Evolutionary conservation across 345 rosid species (phyloP), one percentile per base, ranked within the genome.

Genomic region (Brassica nigra): DNA sequence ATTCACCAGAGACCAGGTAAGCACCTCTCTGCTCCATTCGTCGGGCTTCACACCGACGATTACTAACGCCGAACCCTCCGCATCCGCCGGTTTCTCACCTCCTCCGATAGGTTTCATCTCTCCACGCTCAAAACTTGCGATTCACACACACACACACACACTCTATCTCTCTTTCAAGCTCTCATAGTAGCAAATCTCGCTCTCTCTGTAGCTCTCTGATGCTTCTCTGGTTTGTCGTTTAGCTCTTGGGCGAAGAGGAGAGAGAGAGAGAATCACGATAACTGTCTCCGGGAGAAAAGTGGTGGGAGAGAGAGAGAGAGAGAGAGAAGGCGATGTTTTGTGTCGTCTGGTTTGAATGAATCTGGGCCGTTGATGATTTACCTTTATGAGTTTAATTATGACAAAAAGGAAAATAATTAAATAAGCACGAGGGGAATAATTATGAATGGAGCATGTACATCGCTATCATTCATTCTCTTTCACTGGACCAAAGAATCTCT

Each of bases 1-100:
- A 84, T 91, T 92, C 76, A 95, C 94, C 12, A 95, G 80, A 1
- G 96, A 85, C 99, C 98, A 95, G 0, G 98, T 91, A 55, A 95
- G 87, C 83, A 93, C 85, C 76, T 92, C 94, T 70, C 89, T 74
- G 57, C 99, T 91, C 81, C 81, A 80, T 10, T 77, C 88, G 59
- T 95, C 97, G 8, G 94, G 85, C 76, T 86, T 92, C 61, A 94
- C 90, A 36, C 97, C 98, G 2, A 95, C 97, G 9, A 91, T 86
- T 78, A 95, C 83, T 69, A 89, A 33, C 82, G 20, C 64, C 74
- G 52, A 59, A 77, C 28, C 74, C 68, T 34, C 78, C 83, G 16
- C 66, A 82, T 37, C 77, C 75, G 4, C 76, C 86, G 11, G 10
- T 44, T 12, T 61, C 15, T 68, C 86, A 8, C 62, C 76, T 33